Conservation (phyloP, 73 alveolate genomes). For the Tetrahymena thermophila region DNA sequence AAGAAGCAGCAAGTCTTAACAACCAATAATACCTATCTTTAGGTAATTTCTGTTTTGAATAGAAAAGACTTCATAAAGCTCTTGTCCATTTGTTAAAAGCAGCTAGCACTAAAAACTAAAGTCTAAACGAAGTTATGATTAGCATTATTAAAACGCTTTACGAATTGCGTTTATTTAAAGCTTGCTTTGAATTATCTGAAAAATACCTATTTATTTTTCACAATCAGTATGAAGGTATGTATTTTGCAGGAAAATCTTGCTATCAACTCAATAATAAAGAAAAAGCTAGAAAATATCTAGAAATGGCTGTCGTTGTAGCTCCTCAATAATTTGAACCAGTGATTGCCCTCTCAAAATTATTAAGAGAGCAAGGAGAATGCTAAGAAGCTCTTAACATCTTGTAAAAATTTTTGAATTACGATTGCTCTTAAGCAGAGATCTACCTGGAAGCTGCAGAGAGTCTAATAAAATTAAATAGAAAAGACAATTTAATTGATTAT, state of each 20-base stretch:
- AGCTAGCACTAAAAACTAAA: background rate
- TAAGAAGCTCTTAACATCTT: background rate
- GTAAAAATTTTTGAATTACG: background rate
- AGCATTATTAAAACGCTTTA: background rate
- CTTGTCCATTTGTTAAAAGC: background rate
- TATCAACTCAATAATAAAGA: background rate
- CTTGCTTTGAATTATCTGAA: background rate
- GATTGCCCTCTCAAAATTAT: background rate
- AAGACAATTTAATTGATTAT: background rate
- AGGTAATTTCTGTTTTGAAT: background rate
- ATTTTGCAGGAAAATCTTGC: background rate
- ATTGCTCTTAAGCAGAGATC: background rate
- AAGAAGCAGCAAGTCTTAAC: background rate
- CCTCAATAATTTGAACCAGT: background rate
- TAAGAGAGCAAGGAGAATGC: background rate
- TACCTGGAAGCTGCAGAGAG: background rate
- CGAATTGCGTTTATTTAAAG: background rate
- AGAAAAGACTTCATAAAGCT: background rate
- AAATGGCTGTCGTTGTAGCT: background rate
- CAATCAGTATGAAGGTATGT: background rate
- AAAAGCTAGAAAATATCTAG: background rate
- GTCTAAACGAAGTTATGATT: background rate
- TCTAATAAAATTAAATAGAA: background rate
- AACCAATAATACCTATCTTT: background rate
- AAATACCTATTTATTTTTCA: background rate